A percentile compares a stretch with the other conserved stretches of the same genome.
These are phyloP conservation scores for Aspergillus fischeri DNA, from an alignment of 2,329 filamentous ascomycete species.

Conservation along the genomic window DNA sequence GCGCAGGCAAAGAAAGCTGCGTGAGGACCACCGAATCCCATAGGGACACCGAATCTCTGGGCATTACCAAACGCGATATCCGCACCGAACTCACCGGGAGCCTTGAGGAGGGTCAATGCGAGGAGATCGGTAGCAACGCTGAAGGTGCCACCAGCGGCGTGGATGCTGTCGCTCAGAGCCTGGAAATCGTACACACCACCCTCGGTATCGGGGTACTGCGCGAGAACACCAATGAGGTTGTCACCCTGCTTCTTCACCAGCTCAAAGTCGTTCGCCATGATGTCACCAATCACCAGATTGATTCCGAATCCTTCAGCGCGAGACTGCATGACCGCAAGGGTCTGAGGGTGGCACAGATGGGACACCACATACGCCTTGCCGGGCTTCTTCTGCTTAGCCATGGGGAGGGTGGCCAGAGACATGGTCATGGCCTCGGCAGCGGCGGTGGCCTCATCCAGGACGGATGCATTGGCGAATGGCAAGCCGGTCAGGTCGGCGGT, in stretches of 20 bases:
- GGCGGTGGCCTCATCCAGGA: slow-evolving; percentile 87
- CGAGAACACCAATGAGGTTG: slow-evolving; percentile 80
- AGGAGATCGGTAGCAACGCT: slow-evolving; percentile 86
- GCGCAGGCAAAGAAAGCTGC: slow-evolving; percentile 92
- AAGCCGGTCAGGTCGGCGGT: slow-evolving; percentile 83
- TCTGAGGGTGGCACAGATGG: slow-evolving; percentile 77
- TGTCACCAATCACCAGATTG: slow-evolving; percentile 67
- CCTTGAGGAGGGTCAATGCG: slow-evolving; percentile 79
- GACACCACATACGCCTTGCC: slow-evolving; percentile 84
- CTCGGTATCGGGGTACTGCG: slow-evolving; percentile 91
- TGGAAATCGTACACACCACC: slow-evolving; percentile 75
- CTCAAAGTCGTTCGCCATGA: slow-evolving; percentile 61
- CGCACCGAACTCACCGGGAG: slow-evolving; percentile 89
- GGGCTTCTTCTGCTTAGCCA: slow-evolving; percentile 65
- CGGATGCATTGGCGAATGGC: slow-evolving; percentile 82
- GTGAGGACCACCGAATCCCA: slow-evolving; percentile 92
- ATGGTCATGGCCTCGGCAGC: slow-evolving; percentile 95
- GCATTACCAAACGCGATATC: slow-evolving; percentile 93
- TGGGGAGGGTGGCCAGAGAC: slow-evolving; percentile 71
- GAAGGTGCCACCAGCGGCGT: slow-evolving; percentile 73
- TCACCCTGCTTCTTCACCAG: slow-evolving; percentile 70
- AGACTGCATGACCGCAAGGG: slow-evolving; percentile 75
- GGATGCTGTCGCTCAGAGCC: slow-evolving; percentile 68
- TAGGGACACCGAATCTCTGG: slow-evolving; percentile 85
- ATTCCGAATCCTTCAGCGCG: slow-evolving; percentile 91